Evolutionary conservation across 768 basidiomycete genomes (phyloP).

Genomic region (Astraeus odoratus): DNA sequence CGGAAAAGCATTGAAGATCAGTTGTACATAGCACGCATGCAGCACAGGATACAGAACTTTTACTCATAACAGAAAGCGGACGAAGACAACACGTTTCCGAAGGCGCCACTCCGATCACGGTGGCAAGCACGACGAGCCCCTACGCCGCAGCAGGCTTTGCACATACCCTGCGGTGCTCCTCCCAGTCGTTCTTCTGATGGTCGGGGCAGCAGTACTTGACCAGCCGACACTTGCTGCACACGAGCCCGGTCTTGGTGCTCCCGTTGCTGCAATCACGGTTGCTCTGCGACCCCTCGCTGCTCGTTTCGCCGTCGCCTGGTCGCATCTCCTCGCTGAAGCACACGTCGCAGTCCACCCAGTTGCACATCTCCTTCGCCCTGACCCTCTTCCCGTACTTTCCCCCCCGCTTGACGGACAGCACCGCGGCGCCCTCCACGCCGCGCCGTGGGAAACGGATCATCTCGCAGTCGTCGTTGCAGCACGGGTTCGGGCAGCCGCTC

Average conservation of each 20-base stretch:
- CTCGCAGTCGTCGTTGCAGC: conserved; percentile 76
- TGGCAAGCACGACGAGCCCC: not conserved
- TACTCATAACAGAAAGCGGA: no score
- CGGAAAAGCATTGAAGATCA: no score
- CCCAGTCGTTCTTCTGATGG: conserved; percentile 73
- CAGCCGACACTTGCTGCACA: conserved; percentile 72
- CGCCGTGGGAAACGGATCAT: conserved; percentile 73
- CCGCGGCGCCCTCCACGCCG: conserved; percentile 52
- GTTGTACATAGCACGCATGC: not conserved
- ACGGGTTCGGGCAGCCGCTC: conserved; percentile 72
- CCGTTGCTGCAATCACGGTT: conserved; percentile 30
- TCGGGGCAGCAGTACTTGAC: conserved; percentile 73
- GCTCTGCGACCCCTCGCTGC: conserved; percentile 39
- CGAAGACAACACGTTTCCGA: no score
- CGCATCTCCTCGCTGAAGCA: conserved; percentile 44
- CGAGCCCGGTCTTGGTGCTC: conserved; percentile 40
- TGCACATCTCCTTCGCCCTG: conserved; percentile 63
- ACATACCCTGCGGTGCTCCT: conserved; percentile 70
- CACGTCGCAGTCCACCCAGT: conserved; percentile 72
- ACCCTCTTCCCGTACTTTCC: conserved; percentile 43
- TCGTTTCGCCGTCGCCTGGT: conserved; percentile 21
- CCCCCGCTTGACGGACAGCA: conserved; percentile 58
- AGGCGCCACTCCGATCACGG: no score
- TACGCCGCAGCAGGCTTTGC: conserved; percentile 24
- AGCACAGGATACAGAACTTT: no score